Evolutionary conservation across 1,284 basidiomycete species (phyloP).

Genomic region (Amylostereum chailletii): DNA sequence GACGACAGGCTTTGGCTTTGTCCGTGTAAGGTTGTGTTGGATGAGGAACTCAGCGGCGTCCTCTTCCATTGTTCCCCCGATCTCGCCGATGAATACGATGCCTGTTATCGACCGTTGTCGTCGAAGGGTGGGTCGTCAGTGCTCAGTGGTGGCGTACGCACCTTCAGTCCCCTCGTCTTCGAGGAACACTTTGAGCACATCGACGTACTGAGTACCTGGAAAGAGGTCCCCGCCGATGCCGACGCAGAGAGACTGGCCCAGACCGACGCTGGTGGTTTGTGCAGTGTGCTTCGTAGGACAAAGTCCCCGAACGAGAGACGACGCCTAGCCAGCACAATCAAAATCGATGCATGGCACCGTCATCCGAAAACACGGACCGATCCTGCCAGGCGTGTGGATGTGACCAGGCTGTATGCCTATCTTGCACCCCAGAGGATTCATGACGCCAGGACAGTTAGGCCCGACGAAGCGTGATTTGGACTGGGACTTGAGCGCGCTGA

Average conservation of each 20-base stretch:
- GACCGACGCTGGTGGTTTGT: constrained; percentile 91
- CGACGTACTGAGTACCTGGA: constrained; percentile 93
- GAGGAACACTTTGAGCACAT: constrained; percentile 95
- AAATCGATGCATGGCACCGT: constrained; percentile 1
- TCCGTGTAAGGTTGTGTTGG: constrained; percentile 85
- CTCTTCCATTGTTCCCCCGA: constrained; percentile 99
- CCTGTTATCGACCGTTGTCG: constrained; percentile 30
- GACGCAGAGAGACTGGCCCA: constrained; percentile 94
- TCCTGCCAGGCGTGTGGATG: constrained; percentile 92
- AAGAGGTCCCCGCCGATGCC: constrained; percentile 99
- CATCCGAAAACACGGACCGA: constrained; percentile 44
- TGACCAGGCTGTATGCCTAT: constrained; percentile 99
- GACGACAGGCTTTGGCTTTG: constrained; percentile 91
- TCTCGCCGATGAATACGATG: constrained; percentile 98
- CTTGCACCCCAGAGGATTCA: constrained; percentile 96
- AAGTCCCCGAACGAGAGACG: constrained; percentile 92
- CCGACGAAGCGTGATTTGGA: constrained; percentile 92
- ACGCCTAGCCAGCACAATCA: constrained; percentile 51
- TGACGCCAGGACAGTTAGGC: constrained; percentile 98
- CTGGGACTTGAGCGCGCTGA: constrained; percentile 91
- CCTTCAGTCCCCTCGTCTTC: constrained; percentile 91
- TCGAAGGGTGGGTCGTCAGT: no score
- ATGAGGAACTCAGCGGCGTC: constrained; percentile 98
- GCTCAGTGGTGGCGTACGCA: constrained; percentile 18
- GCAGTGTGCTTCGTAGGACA: constrained; percentile 90